A percentile compares a stretch with the other conserved stretches of the same genome.
These are phyloP conservation scores for Dioscorea cayenensis DNA, from an alignment of 116 monocot genomes.

Conservation along the genomic window DNA sequence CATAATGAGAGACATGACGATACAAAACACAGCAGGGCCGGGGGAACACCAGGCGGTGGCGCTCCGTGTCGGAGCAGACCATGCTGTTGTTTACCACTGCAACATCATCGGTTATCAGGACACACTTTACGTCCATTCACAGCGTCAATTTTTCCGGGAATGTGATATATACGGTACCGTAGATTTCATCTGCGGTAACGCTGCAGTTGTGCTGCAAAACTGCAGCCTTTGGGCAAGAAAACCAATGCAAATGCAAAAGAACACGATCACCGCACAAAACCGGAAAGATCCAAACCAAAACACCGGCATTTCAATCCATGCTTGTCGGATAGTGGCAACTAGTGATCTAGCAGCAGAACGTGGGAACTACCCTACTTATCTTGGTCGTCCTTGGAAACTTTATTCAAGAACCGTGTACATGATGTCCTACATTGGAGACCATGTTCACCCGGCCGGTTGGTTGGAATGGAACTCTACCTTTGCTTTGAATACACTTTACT, in stretches of 20 bases:
- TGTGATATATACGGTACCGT: conserved; percentile 95
- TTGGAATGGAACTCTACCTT: conserved; percentile 64
- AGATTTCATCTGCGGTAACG: conserved; percentile 96
- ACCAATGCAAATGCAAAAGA: conserved; percentile 64
- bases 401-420: conserved; percentile 68
- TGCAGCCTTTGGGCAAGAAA: conserved; percentile 76
- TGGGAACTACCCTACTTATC: conserved; percentile 29
- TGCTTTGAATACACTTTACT: conserved; percentile 76
- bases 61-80: conserved; percentile 79
- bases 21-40: conserved; percentile 82
- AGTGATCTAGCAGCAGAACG: conserved; percentile 16
- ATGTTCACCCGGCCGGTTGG: conserved; percentile 69
- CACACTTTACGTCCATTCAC: conserved; percentile 93
- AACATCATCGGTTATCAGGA: conserved; percentile 85
- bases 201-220: conserved; percentile 86
- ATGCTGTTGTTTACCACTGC: conserved; percentile 82
- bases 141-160: conserved; percentile 84
- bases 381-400: conserved; percentile 68
- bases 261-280: conserved; percentile 81
- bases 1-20: conserved; percentile 84
- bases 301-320: conserved; percentile 27
- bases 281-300: conserved; percentile 60
- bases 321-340: conserved; percentile 18
- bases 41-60: conserved; percentile 88
- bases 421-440: conserved; percentile 64